Conservation (phyloP, 345 rosid genomes). For the Odontarrhena argentea region DNA sequence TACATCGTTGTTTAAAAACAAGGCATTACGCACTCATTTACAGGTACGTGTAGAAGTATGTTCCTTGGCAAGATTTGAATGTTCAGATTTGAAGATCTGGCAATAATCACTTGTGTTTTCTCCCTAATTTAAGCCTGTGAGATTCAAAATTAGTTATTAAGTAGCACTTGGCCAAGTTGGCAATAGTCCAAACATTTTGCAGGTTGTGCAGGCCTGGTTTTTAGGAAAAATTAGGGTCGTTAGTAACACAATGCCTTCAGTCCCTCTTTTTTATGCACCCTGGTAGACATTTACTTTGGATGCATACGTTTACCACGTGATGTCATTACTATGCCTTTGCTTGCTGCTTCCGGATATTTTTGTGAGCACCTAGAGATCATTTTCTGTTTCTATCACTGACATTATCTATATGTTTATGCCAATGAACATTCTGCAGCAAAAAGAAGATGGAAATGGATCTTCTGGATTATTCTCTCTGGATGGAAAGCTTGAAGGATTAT, state of each 20-base stretch:
- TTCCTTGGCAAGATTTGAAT: conserved; percentile 9
- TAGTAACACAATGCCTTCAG: background rate
- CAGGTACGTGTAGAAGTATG: conserved; percentile 52
- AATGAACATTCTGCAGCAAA: conserved; percentile 57
- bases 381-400: conserved; percentile 6
- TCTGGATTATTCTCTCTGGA: conserved; percentile 68
- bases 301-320: background rate
- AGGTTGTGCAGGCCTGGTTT: conserved; percentile 10
- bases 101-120: conserved; percentile 14
- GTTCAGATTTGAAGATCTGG: conserved; percentile 12
- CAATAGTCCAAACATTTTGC: conserved; percentile 3
- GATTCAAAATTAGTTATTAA: conserved; percentile 14
- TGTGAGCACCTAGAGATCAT: conserved; percentile 20
- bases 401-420: conserved; percentile 23
- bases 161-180: conserved; percentile 8
- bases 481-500: conserved; percentile 62
- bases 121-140: conserved; percentile 11
- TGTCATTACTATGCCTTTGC: conserved; percentile 18
- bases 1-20: conserved; percentile 69
- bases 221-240: conserved; percentile 2
- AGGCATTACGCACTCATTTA: conserved; percentile 80
- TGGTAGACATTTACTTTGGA: conserved; percentile 4
- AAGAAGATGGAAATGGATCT: conserved; percentile 57
- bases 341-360: conserved; percentile 16
- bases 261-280: background rate